Base-by-base conservation (phyloP, 495 filamentous ascomycete genomes). In the Penicillium cosmopolitanum region DNA sequence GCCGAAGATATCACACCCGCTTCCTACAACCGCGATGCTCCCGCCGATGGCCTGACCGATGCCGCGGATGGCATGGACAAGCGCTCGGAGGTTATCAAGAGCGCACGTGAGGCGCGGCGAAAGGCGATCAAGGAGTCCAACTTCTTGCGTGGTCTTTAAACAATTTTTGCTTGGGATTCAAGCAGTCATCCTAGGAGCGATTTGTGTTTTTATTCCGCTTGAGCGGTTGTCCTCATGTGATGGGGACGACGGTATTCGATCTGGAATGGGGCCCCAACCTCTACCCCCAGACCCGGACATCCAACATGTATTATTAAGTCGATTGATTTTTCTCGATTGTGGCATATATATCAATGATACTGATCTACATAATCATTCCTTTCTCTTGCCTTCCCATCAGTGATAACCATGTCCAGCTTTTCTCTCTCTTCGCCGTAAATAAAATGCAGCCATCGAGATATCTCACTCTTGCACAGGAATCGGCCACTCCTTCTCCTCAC, bases 101-200 rank as follows among this genome's bases (percentile, higher is more conserved):
- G 70, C 83, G 87, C 51, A 80, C 81, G 93, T 67, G 82, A 80
- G 62, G 87, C 92, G 63, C 83, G 92, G 68, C 85, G 89, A 67
- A 86, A 82, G 61, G 82, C 78, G 64, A 97, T 98, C 65, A 95
- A 94, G 81, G 95, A 98, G 78, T 81, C 66, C 56, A 98, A 98
- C 78, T 98, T 95, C 84, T 83, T 98, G 78, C 89, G 87, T 80
- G 82, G 86, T 16, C 89, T 96, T 84, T 86, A 82, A 73, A 73
- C 12, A 15, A 23, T 40, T 28, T 55, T 55, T 19, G 53, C 31
- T 16, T 44, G 16, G 16, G 7, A 16, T 9, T 40, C 12, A 40
- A 48, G 46, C 18, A 28, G 11, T 28, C 40, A 42, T 31, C 18
- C 38, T 55, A 21, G 42, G 40, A 55, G 53, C 53, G 53, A 35